Conservation (phyloP, 345 rosid genomes). For the Eucalyptus cloeziana region DNA sequence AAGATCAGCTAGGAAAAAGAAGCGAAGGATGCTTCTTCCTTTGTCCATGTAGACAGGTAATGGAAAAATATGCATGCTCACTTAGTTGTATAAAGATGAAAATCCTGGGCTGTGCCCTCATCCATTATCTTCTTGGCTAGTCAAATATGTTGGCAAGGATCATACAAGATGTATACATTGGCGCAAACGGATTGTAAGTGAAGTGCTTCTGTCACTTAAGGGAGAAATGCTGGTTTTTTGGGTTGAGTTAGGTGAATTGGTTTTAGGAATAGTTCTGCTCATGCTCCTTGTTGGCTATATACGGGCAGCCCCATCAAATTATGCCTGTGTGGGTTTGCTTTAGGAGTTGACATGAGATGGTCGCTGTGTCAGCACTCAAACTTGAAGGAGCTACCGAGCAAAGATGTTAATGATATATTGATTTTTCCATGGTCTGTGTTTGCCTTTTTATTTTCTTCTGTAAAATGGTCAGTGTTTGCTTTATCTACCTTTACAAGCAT, state of each 20-base stretch:
- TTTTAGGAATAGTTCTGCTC: neutral
- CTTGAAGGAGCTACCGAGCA: neutral
- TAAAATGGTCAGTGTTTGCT: neutral
- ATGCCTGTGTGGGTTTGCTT: neutral
- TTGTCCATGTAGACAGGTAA: slow-evolving; percentile 55
- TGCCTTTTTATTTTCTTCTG: neutral
- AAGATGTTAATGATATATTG: neutral
- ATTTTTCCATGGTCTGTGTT: neutral
- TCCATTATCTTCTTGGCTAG: neutral
- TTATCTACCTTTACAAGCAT: neutral
- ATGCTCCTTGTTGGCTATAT: neutral
- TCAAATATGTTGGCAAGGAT: neutral
- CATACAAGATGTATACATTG: neutral
- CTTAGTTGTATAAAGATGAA: neutral
- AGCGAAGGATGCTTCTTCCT: slow-evolving; percentile 97
- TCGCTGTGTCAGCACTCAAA: neutral
- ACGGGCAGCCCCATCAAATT: neutral
- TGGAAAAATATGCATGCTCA: neutral
- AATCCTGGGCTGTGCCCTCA: neutral
- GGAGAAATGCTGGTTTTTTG: neutral
- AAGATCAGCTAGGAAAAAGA: slow-evolving; percentile 74
- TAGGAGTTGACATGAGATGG: neutral
- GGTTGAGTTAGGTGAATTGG: neutral
- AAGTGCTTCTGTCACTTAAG: neutral
- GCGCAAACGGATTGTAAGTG: neutral